These are phyloP conservation scores for Fusarium siculi DNA, from an alignment of 2,329 filamentous ascomycete genomes.

Conservation along the genomic window DNA sequence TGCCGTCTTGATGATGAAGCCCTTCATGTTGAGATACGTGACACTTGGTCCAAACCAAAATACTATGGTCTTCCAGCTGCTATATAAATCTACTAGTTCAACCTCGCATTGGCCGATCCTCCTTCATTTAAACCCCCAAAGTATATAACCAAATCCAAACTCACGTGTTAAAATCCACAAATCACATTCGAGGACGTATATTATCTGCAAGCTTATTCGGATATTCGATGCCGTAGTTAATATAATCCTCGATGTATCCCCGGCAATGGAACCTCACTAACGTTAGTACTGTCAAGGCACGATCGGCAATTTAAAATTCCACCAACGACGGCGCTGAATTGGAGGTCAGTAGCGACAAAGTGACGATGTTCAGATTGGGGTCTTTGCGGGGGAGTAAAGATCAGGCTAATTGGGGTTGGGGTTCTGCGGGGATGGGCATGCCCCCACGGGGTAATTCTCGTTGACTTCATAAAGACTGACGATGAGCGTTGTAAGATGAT, in stretches of 20 bases:
- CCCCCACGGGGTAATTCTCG: constrained; percentile 5
- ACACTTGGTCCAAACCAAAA: rapidly evolving
- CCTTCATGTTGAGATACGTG: background rate
- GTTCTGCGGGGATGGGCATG: constrained; percentile 7
- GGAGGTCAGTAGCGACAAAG: background rate
- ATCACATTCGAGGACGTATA: background rate
- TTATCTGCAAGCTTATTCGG: background rate
- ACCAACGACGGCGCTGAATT: constrained; percentile 6
- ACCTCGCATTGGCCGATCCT: background rate
- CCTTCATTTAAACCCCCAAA: background rate
- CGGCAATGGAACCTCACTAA: background rate
- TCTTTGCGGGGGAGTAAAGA: background rate
- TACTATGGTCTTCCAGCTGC: background rate
- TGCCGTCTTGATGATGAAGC: background rate
- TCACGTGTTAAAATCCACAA: constrained; percentile 3
- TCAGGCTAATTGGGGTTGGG: constrained; percentile 15
- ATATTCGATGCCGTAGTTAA: constrained; percentile 12
- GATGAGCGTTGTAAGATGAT: rapidly evolving
- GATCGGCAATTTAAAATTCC: constrained; percentile 4
- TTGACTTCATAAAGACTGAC: background rate
- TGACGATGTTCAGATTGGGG: constrained; percentile 2
- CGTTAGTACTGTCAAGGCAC: background rate
- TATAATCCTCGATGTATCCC: background rate
- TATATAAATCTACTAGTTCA: background rate
- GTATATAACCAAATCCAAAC: no score